These are phyloP conservation scores for Bacterosira constricta DNA, from an alignment of 108 stramenopile genomes.

Conservation along the genomic window DNA sequence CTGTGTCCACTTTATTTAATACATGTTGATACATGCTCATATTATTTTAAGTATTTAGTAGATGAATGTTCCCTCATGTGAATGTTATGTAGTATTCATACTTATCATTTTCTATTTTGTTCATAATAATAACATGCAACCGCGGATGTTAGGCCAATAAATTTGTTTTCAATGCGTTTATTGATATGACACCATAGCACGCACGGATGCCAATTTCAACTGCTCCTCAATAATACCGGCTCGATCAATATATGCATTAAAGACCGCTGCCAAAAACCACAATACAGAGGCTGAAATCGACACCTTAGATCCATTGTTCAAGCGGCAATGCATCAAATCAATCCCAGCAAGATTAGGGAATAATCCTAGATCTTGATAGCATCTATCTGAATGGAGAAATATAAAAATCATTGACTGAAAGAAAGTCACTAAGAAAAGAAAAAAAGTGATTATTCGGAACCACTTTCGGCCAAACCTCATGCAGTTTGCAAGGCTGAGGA, in stretches of 20 bases:
- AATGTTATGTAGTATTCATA: too few species aligned
- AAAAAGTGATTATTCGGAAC: neutral
- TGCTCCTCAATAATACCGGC: neutral
- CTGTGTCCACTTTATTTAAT: too few species aligned
- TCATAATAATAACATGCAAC: too few species aligned
- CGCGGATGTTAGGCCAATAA: too few species aligned
- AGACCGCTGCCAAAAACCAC: neutral
- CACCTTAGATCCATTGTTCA: neutral
- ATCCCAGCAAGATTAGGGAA: neutral
- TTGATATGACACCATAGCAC: too few species aligned
- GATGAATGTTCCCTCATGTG: too few species aligned
- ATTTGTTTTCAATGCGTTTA: too few species aligned
- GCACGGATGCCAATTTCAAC: neutral
- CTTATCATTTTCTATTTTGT: too few species aligned
- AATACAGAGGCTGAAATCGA: neutral
- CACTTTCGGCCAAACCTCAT: neutral
- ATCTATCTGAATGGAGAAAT: neutral
- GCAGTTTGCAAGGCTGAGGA: neutral
- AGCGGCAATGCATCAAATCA: neutral
- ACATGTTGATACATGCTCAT: too few species aligned
- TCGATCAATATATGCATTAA: neutral
- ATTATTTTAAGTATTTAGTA: too few species aligned
- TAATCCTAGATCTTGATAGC: neutral
- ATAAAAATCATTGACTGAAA: neutral
- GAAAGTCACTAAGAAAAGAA: neutral